Conservation (phyloP, 148 eudicot species). For the Chenopodium formosanum region DNA sequence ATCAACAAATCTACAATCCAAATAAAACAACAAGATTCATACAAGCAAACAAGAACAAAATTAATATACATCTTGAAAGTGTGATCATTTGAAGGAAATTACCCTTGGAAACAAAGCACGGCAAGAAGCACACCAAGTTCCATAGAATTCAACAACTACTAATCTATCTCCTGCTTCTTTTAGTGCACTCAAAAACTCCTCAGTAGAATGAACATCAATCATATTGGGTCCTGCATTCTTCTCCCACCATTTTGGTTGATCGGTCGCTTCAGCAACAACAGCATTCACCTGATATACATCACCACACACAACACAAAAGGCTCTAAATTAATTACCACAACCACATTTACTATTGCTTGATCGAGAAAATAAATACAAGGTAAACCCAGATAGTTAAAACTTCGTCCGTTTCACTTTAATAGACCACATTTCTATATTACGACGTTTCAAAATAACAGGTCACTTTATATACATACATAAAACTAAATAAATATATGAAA, state of each 20-base stretch:
- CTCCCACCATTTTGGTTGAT: slow-evolving; percentile 99
- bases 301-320: slow-evolving; percentile 12
- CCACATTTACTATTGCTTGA: no score
- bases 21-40: not conserved
- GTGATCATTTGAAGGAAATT: slow-evolving; percentile 14
- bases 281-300: slow-evolving; percentile 58
- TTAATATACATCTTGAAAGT: not conserved
- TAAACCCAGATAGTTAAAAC: not conserved
- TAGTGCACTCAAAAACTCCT: slow-evolving; percentile 75
- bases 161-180: slow-evolving; percentile 84
- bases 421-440: no score
- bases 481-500: no score
- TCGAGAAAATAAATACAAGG: not conserved
- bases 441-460: no score
- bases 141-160: slow-evolving; percentile 95
- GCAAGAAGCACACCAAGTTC: slow-evolving; percentile 99
- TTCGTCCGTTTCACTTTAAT: no score
- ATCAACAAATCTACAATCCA: not conserved
- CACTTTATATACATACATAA: no score
- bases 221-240: slow-evolving; percentile 93
- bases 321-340: not conserved
- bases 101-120: slow-evolving; percentile 98
- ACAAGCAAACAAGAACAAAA: slow-evolving; percentile 3
- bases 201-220: slow-evolving; percentile 93
- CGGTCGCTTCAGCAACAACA: slow-evolving; percentile 68